Percentiles rank a stretch among this genome's conserved stretches.
Conservation (phyloP, 2,329 filamentous ascomycete genomes). For the Talaromyces piceae region DNA sequence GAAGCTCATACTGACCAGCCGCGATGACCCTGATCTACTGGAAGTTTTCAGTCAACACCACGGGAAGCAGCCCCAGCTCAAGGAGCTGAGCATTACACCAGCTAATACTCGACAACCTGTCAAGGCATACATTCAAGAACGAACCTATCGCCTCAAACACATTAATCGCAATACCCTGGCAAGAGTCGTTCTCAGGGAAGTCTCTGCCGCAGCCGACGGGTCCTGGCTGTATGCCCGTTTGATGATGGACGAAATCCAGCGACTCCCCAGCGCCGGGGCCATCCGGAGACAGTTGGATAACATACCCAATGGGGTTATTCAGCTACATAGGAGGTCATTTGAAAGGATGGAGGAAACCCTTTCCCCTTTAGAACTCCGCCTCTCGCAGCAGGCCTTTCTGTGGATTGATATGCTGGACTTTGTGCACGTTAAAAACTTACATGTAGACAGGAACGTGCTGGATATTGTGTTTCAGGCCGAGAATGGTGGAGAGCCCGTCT, state of each 20-base stretch:
- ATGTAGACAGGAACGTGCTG: neutral
- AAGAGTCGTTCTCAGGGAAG: neutral
- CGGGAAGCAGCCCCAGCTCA: neutral
- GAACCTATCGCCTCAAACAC: neutral
- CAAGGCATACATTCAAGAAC: neutral
- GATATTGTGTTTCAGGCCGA: conserved; percentile 2
- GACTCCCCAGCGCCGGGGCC: conserved; percentile 1
- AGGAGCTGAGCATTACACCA: neutral
- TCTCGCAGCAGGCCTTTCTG: conserved; percentile 5
- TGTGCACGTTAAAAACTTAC: neutral
- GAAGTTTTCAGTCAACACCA: neutral
- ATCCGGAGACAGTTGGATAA: conserved; percentile 1
- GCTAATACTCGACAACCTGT: neutral
- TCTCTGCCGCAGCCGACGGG: neutral
- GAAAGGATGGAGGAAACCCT: conserved; percentile 1
- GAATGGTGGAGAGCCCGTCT: conserved; percentile 1
- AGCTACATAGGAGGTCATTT: neutral
- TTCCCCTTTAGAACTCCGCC: neutral
- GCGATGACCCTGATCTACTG: neutral
- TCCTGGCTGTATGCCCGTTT: conserved; percentile 5
- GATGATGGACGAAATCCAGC: conserved; percentile 8
- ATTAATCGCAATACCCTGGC: neutral
- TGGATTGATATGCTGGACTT: conserved; percentile 4
- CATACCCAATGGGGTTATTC: neutral
- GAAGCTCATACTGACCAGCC: conserved; percentile 4